Conservation (phyloP, 345 rosid genomes). For the Eucalyptus erythrocorys region DNA sequence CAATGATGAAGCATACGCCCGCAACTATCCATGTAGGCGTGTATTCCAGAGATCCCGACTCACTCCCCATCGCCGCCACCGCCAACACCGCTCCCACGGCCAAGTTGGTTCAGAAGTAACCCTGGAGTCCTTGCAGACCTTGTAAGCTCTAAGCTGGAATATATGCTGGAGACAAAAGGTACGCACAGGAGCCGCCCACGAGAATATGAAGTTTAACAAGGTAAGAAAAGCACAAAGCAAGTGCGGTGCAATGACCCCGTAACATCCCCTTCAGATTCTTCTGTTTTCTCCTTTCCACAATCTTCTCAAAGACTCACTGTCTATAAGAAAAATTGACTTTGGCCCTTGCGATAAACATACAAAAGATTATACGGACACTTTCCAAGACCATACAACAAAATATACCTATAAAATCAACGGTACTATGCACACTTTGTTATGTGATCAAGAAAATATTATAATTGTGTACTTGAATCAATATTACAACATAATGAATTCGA, state of each 20-base stretch:
- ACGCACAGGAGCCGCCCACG: not conserved
- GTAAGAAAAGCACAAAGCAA: not conserved
- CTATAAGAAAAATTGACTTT: not conserved
- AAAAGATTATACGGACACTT: not conserved
- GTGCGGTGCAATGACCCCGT: not conserved
- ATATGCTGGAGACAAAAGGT: not conserved
- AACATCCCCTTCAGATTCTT: not conserved
- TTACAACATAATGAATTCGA: not conserved
- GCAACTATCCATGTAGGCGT: constrained; percentile 89
- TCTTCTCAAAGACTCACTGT: not conserved
- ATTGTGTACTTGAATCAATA: not conserved
- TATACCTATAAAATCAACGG: not conserved
- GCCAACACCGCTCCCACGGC: not conserved
- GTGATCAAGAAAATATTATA: not conserved
- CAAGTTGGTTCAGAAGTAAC: not conserved
- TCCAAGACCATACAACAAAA: not conserved
- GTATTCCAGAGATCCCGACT: constrained; percentile 33
- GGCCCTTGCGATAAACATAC: not conserved
- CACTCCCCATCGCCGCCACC: not conserved
- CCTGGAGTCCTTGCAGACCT: not conserved
- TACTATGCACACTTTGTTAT: not conserved
- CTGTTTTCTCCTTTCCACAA: not conserved
- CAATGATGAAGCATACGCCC: constrained; percentile 55
- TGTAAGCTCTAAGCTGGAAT: not conserved
- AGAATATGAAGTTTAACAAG: not conserved